Base-by-base conservation (phyloP, 2,329 filamentous ascomycete genomes). In the Fusarium tjaetaba region DNA sequence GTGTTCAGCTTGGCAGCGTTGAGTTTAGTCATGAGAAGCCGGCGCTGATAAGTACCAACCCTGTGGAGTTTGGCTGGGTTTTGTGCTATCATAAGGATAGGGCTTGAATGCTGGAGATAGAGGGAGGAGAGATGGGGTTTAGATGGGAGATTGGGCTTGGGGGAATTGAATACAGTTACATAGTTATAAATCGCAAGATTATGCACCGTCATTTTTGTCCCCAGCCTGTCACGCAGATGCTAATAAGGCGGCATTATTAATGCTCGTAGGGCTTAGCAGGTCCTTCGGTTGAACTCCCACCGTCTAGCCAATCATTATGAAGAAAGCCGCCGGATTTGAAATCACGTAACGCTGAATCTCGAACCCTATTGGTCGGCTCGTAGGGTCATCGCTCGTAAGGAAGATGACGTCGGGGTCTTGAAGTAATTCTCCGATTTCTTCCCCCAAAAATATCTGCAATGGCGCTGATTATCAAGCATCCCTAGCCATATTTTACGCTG, bases 41-140 rank as follows among this genome's bases (percentile, higher is more conserved):
- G 22, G 70, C 71, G 14, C 49, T 67, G 6, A 45, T 73, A 5
- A 68, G 57, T n/a, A 73, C 71, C n/a, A 73, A 73, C 15, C 71
- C 71, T 10, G 70, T 73, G 26, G 71, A 71, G 7, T 68, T 68
- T 57, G 71, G 71, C 2, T 73, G 57, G 52, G 67, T 73, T 11
- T 22, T 73, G 48, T 73, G 71, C 2, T 73, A 73, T 4, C 70
- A 46, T 30, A 46, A 62, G 60, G n/a, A 65, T n/a, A 61, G 39
- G 24, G 43, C 60, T 42, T 71, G 18, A n/a, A n/a, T n/a, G n/a
- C n/a, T n/a, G n/a, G n/a, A n/a, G n/a, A n/a, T n/a, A n/a, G n/a
- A n/a, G n/a, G n/a, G 30, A 32, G 30, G 30, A 32, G 11, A 30
- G 10, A 30, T 11, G 30, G 30, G 30, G 11, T 3, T 11, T 11